Base-by-base conservation (phyloP, 345 rosid species). In the Abelmoschus esculentus region DNA sequence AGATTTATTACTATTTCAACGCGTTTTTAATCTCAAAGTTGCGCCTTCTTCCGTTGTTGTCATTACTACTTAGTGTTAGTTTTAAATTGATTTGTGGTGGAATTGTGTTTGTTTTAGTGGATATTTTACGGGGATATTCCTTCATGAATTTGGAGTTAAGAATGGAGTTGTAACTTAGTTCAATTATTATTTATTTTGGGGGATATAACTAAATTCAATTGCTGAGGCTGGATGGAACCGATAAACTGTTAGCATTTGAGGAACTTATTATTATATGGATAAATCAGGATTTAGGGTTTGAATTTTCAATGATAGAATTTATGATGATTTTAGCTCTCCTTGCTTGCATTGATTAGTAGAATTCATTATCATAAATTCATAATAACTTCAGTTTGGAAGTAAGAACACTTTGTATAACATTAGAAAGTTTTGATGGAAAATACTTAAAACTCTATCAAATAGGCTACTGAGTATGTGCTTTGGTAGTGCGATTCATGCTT, bases 251-350 rank as follows among this genome's bases (percentile, higher is more conserved):
- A 18, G 52, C 50, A 38, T 62, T 62, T 62, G 10, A 18, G 40
- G 52, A 40, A 62, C 67, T 19, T 62, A 3, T 1, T 62, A 18
- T 18, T 18, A 1, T 62, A 15, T 40, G 31, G 31, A 29, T 5
- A 40, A 40, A 40, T 38, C 4, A 61, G 53, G 54, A 44, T 42
- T 44, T 65, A 65, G 54, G 69, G 54, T 65, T 65, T 65, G 36
- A 65, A 12, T 46, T 54, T 46, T 11, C 54, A 3, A 5, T 44
- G 36, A 44, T 65, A 44, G 54, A 65, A 22, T 13, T 50, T 4
- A 22, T 14, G 34, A 22, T 3, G 54, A 14, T 19, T 46, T 63
- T 42, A 40, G 50, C 53, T 22, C 26, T 26, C 26, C 5, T 26
- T 65, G 53, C 54, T 26, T 44, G 55, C 34, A 22, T 22, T 44